Evolutionary conservation across 768 basidiomycete genomes (phyloP), one percentile per base, ranked within the genome.

Genomic region (Roridomyces roridus): DNA sequence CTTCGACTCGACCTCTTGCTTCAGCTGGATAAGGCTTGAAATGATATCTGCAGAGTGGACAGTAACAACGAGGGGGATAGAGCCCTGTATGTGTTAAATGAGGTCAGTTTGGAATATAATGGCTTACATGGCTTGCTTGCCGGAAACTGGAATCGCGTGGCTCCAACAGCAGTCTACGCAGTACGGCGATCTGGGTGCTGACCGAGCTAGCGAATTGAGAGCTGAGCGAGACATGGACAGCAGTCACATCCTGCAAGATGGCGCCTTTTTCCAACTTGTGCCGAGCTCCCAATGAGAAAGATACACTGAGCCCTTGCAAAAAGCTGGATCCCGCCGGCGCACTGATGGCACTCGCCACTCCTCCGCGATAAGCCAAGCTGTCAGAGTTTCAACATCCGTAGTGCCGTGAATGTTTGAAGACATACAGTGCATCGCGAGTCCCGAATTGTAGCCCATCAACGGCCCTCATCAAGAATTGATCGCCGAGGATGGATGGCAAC

Each of bases 371-470:
- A 1, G 86, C 87, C 41, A 90, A 76, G 17, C 83, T 85, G 49
- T 24, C 20, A 25, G 28, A 56, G 45, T 46, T 55, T 52, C 42
- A 61, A 48, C 15, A 24, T 17, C 28, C 10, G 43, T 17, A 24
- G 5, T 15, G 28, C 11, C 6, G 35, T 11, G 10, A 37, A 11
- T 8, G 31, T 40, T 8, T 10, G 31, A 15, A 49, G 51, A 64
- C 75, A 62, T 56, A 78, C 72, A 74, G 63, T 26, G 68, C 83
- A 68, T 89, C 82, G 52, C 87, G 83, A 17, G 86, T 82, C 2
- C 78, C 78, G 64, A 89, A 92, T 55, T 82, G 80, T 28, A 91
- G 77, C 0, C 93, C 92, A 66, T 95, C 92, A 5, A 81, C 81
- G 9, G 89, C 93, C 29, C 78, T 78, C 21, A 79, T 75, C 45